Evolutionary conservation across 1,284 basidiomycete species (phyloP).

Genomic region (Microbotryum intermedium): DNA sequence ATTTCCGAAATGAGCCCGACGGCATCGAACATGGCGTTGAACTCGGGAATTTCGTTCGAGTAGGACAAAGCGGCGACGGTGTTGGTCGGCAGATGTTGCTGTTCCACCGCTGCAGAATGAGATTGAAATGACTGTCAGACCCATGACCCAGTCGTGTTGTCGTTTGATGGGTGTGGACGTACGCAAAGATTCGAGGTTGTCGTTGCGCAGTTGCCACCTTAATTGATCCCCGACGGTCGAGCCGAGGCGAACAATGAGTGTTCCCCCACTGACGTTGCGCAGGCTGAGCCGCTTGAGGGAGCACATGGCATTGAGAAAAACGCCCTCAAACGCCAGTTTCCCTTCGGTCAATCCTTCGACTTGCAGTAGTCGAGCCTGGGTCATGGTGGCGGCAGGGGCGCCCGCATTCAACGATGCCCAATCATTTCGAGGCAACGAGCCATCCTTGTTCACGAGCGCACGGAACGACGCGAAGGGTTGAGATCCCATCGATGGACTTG

Average conservation of each 20-base stretch:
- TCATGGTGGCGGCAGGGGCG: not conserved
- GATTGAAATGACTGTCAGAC: not conserved
- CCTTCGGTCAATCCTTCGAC: slow-evolving; percentile 1
- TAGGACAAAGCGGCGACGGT: not conserved
- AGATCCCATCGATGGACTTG: too few relatives aligned
- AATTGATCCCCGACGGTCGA: slow-evolving; percentile 10
- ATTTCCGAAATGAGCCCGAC: slow-evolving; percentile 8
- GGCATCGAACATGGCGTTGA: slow-evolving; percentile 9
- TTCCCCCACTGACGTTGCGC: not conserved
- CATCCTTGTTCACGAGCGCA: slow-evolving; percentile 2
- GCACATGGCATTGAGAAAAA: slow-evolving; percentile 6
- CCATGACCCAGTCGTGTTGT: not conserved
- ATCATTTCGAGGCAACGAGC: not conserved
- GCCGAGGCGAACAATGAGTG: slow-evolving; percentile 5
- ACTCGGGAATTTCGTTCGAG: not conserved
- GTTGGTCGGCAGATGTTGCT: slow-evolving; percentile 9
- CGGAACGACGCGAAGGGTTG: slow-evolving; percentile 1
- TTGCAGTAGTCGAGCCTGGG: not conserved
- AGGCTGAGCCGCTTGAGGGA: slow-evolving; percentile 1
- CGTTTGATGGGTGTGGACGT: not conserved
- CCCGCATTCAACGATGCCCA: not conserved
- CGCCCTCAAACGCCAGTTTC: slow-evolving; percentile 1
- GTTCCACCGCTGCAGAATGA: not conserved
- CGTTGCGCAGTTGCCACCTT: slow-evolving; percentile 9
- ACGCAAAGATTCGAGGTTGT: not conserved